phyloP scores from a whole-genome alignment of 257 asterid genomes.

The Phtheirospermum japonicum region DNA sequence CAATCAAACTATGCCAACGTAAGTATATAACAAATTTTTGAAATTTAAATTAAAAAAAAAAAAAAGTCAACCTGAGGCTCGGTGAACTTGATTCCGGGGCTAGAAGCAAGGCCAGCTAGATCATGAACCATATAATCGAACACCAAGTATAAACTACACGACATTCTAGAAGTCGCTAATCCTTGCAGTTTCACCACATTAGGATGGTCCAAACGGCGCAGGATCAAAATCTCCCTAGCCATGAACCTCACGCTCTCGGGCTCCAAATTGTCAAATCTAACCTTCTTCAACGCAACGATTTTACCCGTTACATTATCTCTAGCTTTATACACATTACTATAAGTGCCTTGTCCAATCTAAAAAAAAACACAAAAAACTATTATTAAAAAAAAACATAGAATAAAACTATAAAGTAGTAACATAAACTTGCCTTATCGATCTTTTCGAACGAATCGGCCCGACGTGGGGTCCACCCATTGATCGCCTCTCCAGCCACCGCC shows the following conservation, averaged over 20 bases:
- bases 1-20: constrained; percentile 27
- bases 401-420: constrained; percentile 1
- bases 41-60: neutral
- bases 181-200: constrained; percentile 77
- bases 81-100: constrained; percentile 69
- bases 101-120: constrained; percentile 82
- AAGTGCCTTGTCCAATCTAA: constrained; percentile 94
- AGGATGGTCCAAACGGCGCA: constrained; percentile 90
- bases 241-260: constrained; percentile 88
- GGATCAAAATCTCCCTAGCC: constrained; percentile 89
- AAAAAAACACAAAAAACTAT: constrained; percentile 29
- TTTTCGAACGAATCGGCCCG: constrained; percentile 86
- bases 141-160: constrained; percentile 81
- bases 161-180: constrained; percentile 85
- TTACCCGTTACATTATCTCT: constrained; percentile 62
- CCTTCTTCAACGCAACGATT: constrained; percentile 79
- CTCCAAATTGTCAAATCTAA: constrained; percentile 84
- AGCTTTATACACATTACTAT: constrained; percentile 86
- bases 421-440: constrained; percentile 59
- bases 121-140: constrained; percentile 87
- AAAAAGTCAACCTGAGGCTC: constrained; percentile 61
- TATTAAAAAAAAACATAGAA: constrained; percentile 16
- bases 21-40: constrained; percentile 21
- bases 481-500: constrained; percentile 85
- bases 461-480: constrained; percentile 85